A percentile compares a stretch with the other conserved stretches of the same genome.
phyloP scores from a whole-genome alignment of 1,284 basidiomycete genomes.

The Ceratobasidium sp. region DNA sequence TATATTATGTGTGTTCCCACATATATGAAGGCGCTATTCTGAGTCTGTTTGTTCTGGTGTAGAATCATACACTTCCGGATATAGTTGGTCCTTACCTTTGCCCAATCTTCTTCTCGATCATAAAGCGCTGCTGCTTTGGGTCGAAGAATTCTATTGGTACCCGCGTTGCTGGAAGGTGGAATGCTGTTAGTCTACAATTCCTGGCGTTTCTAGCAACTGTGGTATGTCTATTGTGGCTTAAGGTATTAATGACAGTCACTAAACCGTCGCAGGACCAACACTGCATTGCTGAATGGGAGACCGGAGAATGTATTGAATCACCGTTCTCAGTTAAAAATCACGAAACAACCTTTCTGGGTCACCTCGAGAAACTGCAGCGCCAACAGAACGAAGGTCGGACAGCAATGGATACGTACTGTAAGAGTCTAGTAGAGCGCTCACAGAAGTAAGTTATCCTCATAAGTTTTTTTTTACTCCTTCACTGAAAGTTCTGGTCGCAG shows the following conservation, averaged over 20 bases:
- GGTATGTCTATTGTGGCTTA: neutral
- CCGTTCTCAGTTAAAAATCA: neutral
- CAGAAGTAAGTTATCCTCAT: too few species aligned
- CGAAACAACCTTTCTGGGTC: neutral
- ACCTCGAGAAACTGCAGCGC: neutral
- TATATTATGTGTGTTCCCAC: too few species aligned
- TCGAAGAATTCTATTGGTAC: neutral
- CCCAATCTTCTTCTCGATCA: too few species aligned
- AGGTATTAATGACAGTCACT: neutral
- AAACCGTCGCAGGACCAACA: neutral
- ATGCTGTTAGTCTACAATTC: neutral
- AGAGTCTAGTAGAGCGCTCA: neutral
- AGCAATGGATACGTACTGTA: neutral
- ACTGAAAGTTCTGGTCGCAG: too few species aligned
- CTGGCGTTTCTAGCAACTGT: conserved; percentile 1
- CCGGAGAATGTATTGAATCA: neutral
- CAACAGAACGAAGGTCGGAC: neutral
- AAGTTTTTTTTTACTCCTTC: too few species aligned
- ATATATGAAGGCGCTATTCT: too few species aligned
- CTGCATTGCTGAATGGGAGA: neutral
- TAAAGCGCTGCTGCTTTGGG: too few species aligned
- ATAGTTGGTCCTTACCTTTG: too few species aligned
- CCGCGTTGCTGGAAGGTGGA: neutral
- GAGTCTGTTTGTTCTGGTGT: too few species aligned
- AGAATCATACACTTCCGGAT: too few species aligned